Conservation (phyloP, 306 rosid genomes). For the Dalbergia oliveri region DNA sequence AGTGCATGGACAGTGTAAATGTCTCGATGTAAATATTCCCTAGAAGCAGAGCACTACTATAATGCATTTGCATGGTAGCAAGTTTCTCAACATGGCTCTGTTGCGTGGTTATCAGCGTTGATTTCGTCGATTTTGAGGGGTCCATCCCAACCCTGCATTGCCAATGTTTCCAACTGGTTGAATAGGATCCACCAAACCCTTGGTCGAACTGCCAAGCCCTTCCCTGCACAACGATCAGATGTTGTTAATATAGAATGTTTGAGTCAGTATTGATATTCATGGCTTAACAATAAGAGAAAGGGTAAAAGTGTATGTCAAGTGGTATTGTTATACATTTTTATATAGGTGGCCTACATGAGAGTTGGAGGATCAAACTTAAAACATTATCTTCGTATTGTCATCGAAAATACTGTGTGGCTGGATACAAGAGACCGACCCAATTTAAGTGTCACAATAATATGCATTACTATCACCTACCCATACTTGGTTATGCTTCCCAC, state of each 20-base stretch:
- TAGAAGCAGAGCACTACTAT: neutral
- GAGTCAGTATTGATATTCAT: neutral
- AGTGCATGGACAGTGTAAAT: neutral
- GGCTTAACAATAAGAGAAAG: neutral
- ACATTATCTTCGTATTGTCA: neutral
- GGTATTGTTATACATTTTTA: neutral
- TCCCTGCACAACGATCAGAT: slow-evolving; percentile 63
- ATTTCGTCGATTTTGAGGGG: slow-evolving; percentile 44
- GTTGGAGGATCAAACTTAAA: neutral
- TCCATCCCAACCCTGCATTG: slow-evolving; percentile 86
- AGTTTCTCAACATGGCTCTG: neutral
- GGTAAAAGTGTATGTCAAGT: too few species aligned
- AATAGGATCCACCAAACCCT: slow-evolving; percentile 79
- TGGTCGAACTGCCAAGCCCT: slow-evolving; percentile 75
- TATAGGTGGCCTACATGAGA: neutral
- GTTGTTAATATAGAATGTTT: neutral
- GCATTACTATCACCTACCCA: too few species aligned
- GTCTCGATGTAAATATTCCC: neutral
- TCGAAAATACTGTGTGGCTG: too few species aligned
- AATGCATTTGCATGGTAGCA: neutral
- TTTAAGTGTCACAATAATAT: too few species aligned
- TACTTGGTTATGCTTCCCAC: too few species aligned
- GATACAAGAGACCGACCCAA: too few species aligned
- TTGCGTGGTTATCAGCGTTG: neutral
- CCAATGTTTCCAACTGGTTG: slow-evolving; percentile 77